Evolutionary conservation across 176 grass and related monocot genomes (phyloP).

Genomic region (Avena eriantha): DNA sequence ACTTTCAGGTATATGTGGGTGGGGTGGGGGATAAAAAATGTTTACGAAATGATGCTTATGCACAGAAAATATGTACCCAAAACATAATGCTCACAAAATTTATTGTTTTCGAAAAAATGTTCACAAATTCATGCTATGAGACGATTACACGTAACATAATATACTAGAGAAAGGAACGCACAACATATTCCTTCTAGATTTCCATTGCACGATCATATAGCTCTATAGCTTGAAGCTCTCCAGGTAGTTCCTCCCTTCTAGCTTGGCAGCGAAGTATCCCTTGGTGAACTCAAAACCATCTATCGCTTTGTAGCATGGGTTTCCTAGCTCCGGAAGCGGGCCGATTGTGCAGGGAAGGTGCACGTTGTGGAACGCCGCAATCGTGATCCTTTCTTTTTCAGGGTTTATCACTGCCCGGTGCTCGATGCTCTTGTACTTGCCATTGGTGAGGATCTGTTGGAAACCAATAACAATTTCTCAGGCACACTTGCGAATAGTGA

Average conservation of each 20-base stretch:
- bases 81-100: not conserved
- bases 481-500: not conserved
- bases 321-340: slow-evolving; percentile 47
- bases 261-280: slow-evolving; percentile 53
- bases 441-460: slow-evolving; percentile 49
- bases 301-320: slow-evolving; percentile 41
- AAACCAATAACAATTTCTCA: not conserved
- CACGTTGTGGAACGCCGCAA: slow-evolving; percentile 48
- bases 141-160: not conserved
- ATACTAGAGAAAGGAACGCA: not conserved
- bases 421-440: slow-evolving; percentile 53
- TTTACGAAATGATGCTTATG: not conserved
- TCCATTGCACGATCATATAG: not conserved
- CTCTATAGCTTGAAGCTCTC: slow-evolving; percentile 55
- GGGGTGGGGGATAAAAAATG: too few species aligned
- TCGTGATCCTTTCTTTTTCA: slow-evolving; percentile 44
- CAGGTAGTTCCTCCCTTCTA: slow-evolving; percentile 58
- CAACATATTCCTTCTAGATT: too few species aligned
- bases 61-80: not conserved
- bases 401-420: slow-evolving; percentile 44
- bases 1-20: too few species aligned
- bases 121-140: not conserved
- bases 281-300: slow-evolving; percentile 49
- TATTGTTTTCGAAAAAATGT: not conserved
- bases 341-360: slow-evolving; percentile 47